A percentile compares a stretch with the other conserved stretches of the same genome.
phyloP scores from a whole-genome alignment of 2,329 filamentous ascomycete species.

The Sporothrix brunneoviolacea region DNA sequence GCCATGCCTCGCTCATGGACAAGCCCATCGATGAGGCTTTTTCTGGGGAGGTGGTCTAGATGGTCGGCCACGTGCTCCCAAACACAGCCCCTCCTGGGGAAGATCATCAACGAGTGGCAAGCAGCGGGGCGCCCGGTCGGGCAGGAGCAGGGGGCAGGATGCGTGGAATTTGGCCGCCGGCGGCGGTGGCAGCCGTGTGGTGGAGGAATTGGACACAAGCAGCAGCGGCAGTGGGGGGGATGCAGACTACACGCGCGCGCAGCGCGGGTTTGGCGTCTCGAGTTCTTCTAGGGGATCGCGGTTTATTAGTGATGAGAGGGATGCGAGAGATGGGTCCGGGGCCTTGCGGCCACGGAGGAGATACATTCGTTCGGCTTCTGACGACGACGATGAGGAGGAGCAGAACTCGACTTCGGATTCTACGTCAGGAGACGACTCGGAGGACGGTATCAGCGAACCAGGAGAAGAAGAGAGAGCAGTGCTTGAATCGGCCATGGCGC shows the following conservation, averaged over 20 bases:
- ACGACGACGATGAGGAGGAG: constrained; percentile 11
- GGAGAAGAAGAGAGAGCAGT: constrained; percentile 58
- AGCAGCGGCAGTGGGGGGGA: constrained; percentile 45
- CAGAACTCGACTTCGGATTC: constrained; percentile 25
- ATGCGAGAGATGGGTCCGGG: constrained; percentile 21
- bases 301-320: constrained; percentile 24
- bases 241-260: constrained; percentile 18
- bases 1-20: constrained; percentile 92
- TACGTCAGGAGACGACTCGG: constrained; percentile 36
- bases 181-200: constrained; percentile 35
- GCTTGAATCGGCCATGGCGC: constrained; percentile 69
- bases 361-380: constrained; percentile 30
- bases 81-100: constrained; percentile 92
- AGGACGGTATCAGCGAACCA: constrained; percentile 34
- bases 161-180: constrained; percentile 27
- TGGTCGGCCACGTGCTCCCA: constrained; percentile 99
- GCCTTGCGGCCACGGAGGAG: constrained; percentile 28
- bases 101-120: constrained; percentile 69
- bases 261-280: constrained; percentile 8
- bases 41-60: constrained; percentile 99
- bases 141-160: constrained; percentile 16
- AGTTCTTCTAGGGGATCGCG: constrained; percentile 44
- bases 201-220: constrained; percentile 63
- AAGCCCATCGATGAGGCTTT: constrained; percentile 99
- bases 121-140: constrained; percentile 52